Evolutionary conservation across 495 filamentous ascomycete genomes (phyloP).

Genomic region (Xylaria scruposa): DNA sequence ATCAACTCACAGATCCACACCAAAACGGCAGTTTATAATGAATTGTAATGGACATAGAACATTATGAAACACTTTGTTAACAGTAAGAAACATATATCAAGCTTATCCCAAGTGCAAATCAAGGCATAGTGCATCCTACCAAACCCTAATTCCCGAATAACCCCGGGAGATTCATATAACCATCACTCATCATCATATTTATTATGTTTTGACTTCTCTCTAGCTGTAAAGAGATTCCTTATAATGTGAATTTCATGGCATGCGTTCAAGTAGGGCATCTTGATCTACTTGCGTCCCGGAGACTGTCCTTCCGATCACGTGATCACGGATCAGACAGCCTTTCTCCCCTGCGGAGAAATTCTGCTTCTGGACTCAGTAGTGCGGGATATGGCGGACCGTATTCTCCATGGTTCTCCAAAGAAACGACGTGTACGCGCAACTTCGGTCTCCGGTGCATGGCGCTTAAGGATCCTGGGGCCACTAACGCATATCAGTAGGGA

Average conservation of each 20-base stretch:
- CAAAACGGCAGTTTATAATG: not conserved
- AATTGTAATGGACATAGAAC: not conserved
- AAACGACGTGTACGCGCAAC: not conserved
- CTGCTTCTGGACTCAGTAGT: not conserved
- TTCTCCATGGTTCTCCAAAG: constrained; percentile 10
- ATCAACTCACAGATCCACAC: not conserved
- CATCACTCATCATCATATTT: not conserved
- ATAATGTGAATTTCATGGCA: not conserved
- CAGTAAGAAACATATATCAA: not conserved
- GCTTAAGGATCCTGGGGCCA: not conserved
- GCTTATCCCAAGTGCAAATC: not conserved
- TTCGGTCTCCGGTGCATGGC: not conserved
- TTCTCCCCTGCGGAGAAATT: not conserved
- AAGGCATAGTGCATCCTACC: not conserved
- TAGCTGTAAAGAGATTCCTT: not conserved
- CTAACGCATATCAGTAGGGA: not conserved
- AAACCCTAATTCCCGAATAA: too few relatives aligned
- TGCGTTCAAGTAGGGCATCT: not conserved
- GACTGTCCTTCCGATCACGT: constrained; percentile 24
- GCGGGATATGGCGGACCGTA: constrained; percentile 11
- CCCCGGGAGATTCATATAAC: not conserved
- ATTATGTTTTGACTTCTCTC: not conserved
- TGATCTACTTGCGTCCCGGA: constrained; percentile 13
- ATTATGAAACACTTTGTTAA: not conserved
- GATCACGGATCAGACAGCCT: not conserved